Conservation (phyloP, 2,329 filamentous ascomycete species). For the Aspergillus sp. region DNA sequence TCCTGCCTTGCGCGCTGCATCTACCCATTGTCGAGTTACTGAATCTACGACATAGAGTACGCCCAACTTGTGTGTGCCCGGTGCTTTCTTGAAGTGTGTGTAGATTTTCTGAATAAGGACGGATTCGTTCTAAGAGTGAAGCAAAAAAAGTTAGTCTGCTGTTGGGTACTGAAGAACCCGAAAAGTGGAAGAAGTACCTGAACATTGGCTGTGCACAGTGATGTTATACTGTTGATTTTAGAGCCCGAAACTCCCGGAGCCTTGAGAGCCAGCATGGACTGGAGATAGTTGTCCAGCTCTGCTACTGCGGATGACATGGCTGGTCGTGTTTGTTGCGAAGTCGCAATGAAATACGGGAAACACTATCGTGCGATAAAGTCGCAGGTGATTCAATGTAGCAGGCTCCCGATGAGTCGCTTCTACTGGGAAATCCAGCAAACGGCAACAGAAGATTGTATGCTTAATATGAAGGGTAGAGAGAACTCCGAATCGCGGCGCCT, state of each 20-base stretch:
- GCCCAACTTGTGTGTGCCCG: conserved; percentile 93
- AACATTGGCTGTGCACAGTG: conserved; percentile 83
- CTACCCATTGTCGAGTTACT: conserved; percentile 98
- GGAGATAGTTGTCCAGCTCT: conserved; percentile 85
- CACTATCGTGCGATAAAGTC: conserved; percentile 20
- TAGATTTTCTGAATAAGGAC: conserved; percentile 94
- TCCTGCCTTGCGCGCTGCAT: conserved; percentile 83
- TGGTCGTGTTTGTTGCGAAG: conserved; percentile 15
- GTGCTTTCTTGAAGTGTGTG: conserved; percentile 94
- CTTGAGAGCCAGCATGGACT: conserved; percentile 88
- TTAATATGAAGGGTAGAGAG: conserved; percentile 14
- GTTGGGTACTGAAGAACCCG: neutral
- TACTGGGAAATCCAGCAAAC: conserved; percentile 27
- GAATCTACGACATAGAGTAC: conserved; percentile 99
- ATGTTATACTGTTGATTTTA: conserved; percentile 83
- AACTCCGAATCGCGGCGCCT: conserved; percentile 10
- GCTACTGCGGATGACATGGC: conserved; percentile 80
- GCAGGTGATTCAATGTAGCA: conserved; percentile 14
- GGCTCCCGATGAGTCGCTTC: conserved; percentile 19
- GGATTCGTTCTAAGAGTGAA: conserved; percentile 73
- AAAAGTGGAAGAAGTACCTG: conserved; percentile 61
- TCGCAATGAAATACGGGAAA: conserved; percentile 14
- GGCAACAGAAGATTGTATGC: conserved; percentile 18
- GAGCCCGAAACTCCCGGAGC: conserved; percentile 91
- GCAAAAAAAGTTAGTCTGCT: conserved; percentile 29